These are phyloP conservation scores for Mycena floridula DNA, from an alignment of 768 basidiomycete genomes.

Conservation along the genomic window DNA sequence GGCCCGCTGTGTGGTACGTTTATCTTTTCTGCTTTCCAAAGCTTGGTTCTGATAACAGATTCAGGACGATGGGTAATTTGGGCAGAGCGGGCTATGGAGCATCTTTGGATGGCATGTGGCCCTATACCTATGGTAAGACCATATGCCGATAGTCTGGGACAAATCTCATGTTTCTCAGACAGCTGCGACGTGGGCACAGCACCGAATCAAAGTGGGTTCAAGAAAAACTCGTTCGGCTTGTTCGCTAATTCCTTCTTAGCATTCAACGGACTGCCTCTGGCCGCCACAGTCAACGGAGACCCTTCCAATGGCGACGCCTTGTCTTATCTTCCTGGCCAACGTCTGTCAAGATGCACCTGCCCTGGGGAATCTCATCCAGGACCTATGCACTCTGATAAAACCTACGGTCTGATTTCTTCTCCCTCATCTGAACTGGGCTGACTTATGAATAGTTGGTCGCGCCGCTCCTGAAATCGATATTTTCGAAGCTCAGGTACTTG, in stretches of 20 bases:
- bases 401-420: constrained; percentile 72
- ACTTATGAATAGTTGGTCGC: too few species aligned
- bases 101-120: constrained; percentile 68
- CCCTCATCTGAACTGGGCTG: too few species aligned
- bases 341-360: constrained; percentile 86
- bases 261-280: constrained; percentile 51
- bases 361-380: constrained; percentile 83
- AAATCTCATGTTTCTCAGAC: constrained; percentile 26
- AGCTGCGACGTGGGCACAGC: constrained; percentile 91
- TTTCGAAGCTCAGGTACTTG: constrained; percentile 69
- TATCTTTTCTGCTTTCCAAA: neutral
- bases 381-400: constrained; percentile 69
- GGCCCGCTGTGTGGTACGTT: constrained; percentile 84
- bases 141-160: constrained; percentile 3
- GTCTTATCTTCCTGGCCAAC: constrained; percentile 85
- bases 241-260: too few species aligned
- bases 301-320: constrained; percentile 42
- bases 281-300: constrained; percentile 61
- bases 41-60: neutral
- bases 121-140: constrained; percentile 3
- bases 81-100: constrained; percentile 89
- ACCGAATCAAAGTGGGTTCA: constrained; percentile 84
- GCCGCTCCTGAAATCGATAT: constrained; percentile 93
- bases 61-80: too few species aligned
- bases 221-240: too few species aligned